A percentile compares a stretch with the other conserved stretches of the same genome.
phyloP scores from a whole-genome alignment of 768 basidiomycete species.

The Hemileccinum rubropunctum region DNA sequence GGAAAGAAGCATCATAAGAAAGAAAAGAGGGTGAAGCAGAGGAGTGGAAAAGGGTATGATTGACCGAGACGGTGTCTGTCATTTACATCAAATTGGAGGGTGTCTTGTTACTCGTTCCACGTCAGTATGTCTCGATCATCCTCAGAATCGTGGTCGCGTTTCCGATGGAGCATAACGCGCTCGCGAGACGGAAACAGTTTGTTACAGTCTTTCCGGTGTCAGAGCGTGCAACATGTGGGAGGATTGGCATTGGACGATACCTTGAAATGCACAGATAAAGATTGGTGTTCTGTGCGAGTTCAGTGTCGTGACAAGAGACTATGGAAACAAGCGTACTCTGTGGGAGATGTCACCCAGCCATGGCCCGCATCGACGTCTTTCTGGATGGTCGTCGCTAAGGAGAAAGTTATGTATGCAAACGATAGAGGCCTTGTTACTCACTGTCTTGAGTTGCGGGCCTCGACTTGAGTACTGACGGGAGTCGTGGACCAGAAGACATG shows the following conservation, averaged over 20 bases:
- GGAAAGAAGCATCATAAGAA: slow-evolving; percentile 89
- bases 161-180: slow-evolving; percentile 66
- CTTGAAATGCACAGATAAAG: slow-evolving; percentile 69
- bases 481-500: slow-evolving; percentile 26
- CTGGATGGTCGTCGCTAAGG: slow-evolving; percentile 48
- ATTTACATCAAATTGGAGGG: not conserved
- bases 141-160: slow-evolving; percentile 64
- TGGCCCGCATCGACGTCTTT: slow-evolving; percentile 52
- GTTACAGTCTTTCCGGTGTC: slow-evolving; percentile 50
- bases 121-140: slow-evolving; percentile 59
- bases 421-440: slow-evolving; percentile 8
- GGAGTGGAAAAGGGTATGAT: slow-evolving; percentile 94
- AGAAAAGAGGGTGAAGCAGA: slow-evolving; percentile 76
- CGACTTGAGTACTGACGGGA: slow-evolving; percentile 34
- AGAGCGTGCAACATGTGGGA: not conserved
- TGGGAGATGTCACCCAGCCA: slow-evolving; percentile 61
- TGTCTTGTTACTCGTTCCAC: slow-evolving; percentile 58
- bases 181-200: slow-evolving; percentile 72
- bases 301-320: slow-evolving; percentile 1
- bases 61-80: slow-evolving; percentile 18
- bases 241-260: slow-evolving; percentile 30
- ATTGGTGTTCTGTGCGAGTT: slow-evolving; percentile 60
- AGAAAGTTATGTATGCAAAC: not conserved
- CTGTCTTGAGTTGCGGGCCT: slow-evolving; percentile 32
- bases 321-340: slow-evolving; percentile 47